phyloP scores from a whole-genome alignment of 2,329 filamentous ascomycete genomes.

The Cladosporium sp. region DNA sequence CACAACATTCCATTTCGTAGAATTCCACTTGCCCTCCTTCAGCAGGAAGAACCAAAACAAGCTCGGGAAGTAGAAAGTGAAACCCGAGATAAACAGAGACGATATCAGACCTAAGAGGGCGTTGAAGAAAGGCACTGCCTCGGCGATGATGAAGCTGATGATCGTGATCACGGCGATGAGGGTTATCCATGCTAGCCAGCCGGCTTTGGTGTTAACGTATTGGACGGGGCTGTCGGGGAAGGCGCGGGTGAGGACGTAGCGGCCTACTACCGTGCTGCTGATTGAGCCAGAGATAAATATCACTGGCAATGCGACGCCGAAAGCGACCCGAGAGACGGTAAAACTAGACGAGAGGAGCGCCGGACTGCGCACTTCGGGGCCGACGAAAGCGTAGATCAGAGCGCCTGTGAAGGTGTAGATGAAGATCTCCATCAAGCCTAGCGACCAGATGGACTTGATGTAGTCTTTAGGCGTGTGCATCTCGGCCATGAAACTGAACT shows the following conservation, averaged over 20 bases:
- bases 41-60: constrained; percentile 47
- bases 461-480: constrained; percentile 64
- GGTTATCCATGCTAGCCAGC: constrained; percentile 60
- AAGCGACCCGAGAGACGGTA: constrained; percentile 63
- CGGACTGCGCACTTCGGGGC: constrained; percentile 61
- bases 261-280: constrained; percentile 54
- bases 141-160: constrained; percentile 67
- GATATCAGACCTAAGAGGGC: constrained; percentile 64
- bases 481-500: constrained; percentile 68
- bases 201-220: constrained; percentile 42
- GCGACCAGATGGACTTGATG: constrained; percentile 58
- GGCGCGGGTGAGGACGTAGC: constrained; percentile 64
- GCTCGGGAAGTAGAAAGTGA: constrained; percentile 46
- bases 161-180: constrained; percentile 61
- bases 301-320: constrained; percentile 69
- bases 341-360: constrained; percentile 64
- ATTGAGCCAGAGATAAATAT: constrained; percentile 74
- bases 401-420: constrained; percentile 68
- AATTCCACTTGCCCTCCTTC: constrained; percentile 50
- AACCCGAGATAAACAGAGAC: constrained; percentile 67
- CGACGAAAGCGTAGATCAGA: constrained; percentile 68
- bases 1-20: constrained; percentile 45
- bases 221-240: constrained; percentile 58
- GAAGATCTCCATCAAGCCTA: constrained; percentile 62
- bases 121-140: constrained; percentile 72